phyloP scores from a whole-genome alignment of 1,139 yeast genomes.

The Candida neerlandica region DNA sequence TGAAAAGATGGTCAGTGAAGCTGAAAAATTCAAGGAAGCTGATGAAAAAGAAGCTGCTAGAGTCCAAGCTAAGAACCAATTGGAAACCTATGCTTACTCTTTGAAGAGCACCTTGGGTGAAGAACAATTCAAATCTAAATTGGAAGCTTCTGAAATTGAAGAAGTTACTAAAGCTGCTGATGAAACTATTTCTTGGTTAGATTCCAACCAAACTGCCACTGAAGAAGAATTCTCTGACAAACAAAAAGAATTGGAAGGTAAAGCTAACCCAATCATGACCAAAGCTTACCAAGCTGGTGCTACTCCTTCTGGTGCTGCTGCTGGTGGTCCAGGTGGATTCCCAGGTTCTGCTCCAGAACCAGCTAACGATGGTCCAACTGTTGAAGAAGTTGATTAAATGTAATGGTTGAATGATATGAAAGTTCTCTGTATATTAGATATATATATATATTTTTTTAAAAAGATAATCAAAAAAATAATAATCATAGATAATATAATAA shows the following conservation, averaged over 20 bases:
- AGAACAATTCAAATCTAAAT: slow-evolving; percentile 80
- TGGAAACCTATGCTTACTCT: slow-evolving; percentile 90
- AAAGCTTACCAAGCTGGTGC: slow-evolving; percentile 83
- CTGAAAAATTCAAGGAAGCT: slow-evolving; percentile 54
- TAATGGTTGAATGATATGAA: not conserved
- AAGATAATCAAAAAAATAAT: not conserved
- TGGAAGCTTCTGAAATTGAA: slow-evolving; percentile 77
- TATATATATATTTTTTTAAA: not conserved
- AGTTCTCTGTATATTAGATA: not conserved
- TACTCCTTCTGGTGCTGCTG: slow-evolving; percentile 57
- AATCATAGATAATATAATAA: not conserved
- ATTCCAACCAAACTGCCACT: slow-evolving; percentile 82
- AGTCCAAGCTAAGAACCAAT: slow-evolving; percentile 75
- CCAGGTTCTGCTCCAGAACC: slow-evolving; percentile 58
- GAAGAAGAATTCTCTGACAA: slow-evolving; percentile 85
- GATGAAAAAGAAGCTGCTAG: slow-evolving; percentile 51
- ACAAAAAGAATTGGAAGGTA: slow-evolving; percentile 92
- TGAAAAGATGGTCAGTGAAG: slow-evolving; percentile 53
- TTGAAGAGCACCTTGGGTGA: slow-evolving; percentile 82
- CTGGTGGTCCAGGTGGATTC: slow-evolving; percentile 64
- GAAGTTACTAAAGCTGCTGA: slow-evolving; percentile 81
- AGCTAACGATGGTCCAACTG: slow-evolving; percentile 85
- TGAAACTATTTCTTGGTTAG: slow-evolving; percentile 87
- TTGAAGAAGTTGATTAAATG: slow-evolving; percentile 86
- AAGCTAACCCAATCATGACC: slow-evolving; percentile 93